Evolutionary conservation across 2,329 filamentous ascomycete species (phyloP), one percentile per base, ranked within the genome.

Genomic region (Cladophialophora chaetospira): DNA sequence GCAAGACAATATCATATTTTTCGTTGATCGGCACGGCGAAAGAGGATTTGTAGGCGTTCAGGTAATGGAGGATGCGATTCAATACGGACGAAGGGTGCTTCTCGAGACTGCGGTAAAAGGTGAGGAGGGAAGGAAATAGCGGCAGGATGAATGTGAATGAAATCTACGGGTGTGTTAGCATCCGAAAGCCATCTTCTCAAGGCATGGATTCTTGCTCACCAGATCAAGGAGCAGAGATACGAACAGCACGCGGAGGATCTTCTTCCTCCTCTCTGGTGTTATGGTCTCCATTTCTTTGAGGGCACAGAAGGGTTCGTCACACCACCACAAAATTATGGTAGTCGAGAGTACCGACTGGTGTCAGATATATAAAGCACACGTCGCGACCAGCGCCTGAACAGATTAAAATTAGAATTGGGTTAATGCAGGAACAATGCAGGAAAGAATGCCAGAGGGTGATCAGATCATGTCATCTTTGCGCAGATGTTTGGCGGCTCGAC

Each of bases 141-240:
- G 94, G 94, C 6, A 99, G 87, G 70, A 97, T 97, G 71, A 99
- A 97, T 26, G 94, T 99, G 73, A 99, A 99, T 54, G 93, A 97
- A 68, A 97, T 90, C 93, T 97, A 62, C 11, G 6, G 2, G 33
- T 15, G 3, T 21, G 50, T 62, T 33, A 58, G 52, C 43, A 10
- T 38, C n/a, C n/a, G 10, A 21, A 15, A 1, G 19, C 9, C 25
- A 3, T 19, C 26, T 10, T 31, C 15, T 33, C 15, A 13, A 2
- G 23, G n/a, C n/a, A 17, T 3, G 21, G 31, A 9, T 23, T 46
- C 23, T 54, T 43, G 26, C 83, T 64, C 82, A 97, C 93, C 75
- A 97, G 75, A 73, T 97, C 93, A 10, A 97, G 81, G 13, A 97
- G 81, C 36, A 97, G 80, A 52, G 93, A 97, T 61, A 94, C 80